Evolutionary conservation across 805 yeast genomes (phyloP), one percentile per base, ranked within the genome.

Genomic region (Danielozyma ontarioensis): DNA sequence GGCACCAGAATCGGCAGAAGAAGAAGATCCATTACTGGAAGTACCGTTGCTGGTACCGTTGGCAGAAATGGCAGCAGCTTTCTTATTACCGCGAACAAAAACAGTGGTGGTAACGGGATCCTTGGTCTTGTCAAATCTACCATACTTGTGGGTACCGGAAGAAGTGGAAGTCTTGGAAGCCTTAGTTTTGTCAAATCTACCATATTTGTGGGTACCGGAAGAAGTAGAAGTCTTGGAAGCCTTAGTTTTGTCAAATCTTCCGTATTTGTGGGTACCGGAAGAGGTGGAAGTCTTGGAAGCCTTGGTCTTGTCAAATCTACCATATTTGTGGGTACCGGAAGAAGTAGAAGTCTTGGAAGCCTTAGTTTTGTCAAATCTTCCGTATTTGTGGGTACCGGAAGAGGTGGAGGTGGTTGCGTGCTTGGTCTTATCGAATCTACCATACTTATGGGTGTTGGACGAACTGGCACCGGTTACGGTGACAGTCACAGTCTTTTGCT

Each of bases 211-310:
- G 34, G 62, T 51, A 27, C 62, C 59, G 12, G 51, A 36, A 12
- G 41, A 32, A 39, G 74, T 29, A 18, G 51, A 31, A 13, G 51
- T 22, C 13, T 43, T 36, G 13, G 53, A 12, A 12, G 53, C 23
- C 64, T 34, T 68, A 61, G 48, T 74, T 57, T 73, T 69, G 66
- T 75, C 65, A 51, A 75, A 75, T 50, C 67, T 67, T 44, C 84
- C 84, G 44, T 64, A 64, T 41, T 57, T 69, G 64, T 77, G 79
- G 29, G 81, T 76, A 8, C 41, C 41, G 28, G 44, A 21, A n/a
- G 13, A 5, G 6, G 37, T 36, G 16, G 40, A 35, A 17, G 39
- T 36, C 17, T 36, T 28, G 10, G 32, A 35, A 25, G 29, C 27
- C 35, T 37, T 35, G 29, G 48, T 46, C 42, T 46, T 46, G 46